These are phyloP conservation scores for Leccinum longicurvipes DNA, from an alignment of 768 basidiomycete genomes.

Conservation along the genomic window DNA sequence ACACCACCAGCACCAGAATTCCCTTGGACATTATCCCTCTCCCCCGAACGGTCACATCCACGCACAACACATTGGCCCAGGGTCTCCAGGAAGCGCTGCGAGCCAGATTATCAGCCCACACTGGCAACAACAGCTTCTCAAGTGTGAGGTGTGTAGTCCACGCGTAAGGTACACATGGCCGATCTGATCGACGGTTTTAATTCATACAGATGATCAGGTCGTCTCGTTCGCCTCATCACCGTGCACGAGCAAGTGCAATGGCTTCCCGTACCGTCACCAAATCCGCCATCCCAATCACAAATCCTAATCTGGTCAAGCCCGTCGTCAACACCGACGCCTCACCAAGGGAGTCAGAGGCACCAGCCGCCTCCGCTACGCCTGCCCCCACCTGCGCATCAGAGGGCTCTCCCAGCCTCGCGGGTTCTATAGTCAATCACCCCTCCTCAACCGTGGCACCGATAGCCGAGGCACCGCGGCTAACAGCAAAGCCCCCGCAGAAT, in stretches of 20 bases:
- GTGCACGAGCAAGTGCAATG: slow-evolving; percentile 93
- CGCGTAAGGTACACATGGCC: slow-evolving; percentile 11
- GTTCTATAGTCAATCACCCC: slow-evolving; percentile 52
- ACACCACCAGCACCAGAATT: slow-evolving; percentile 79
- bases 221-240: slow-evolving; percentile 86
- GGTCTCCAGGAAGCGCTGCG: slow-evolving; percentile 51
- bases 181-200: slow-evolving; percentile 19
- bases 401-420: slow-evolving; percentile 33
- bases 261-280: slow-evolving; percentile 84
- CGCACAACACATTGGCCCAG: slow-evolving; percentile 55
- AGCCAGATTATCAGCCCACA: slow-evolving; percentile 73
- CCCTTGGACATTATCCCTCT: slow-evolving; percentile 72
- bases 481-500: slow-evolving; percentile 65
- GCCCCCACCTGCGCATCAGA: slow-evolving; percentile 32
- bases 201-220: slow-evolving; percentile 70
- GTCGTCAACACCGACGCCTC: slow-evolving; percentile 24
- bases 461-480: slow-evolving; percentile 62
- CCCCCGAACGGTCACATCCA: slow-evolving; percentile 70
- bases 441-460: slow-evolving; percentile 76
- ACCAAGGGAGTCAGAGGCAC: slow-evolving; percentile 30
- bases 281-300: slow-evolving; percentile 86
- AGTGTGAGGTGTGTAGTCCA: slow-evolving; percentile 76
- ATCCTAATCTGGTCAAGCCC: slow-evolving; percentile 73
- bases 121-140: slow-evolving; percentile 92
- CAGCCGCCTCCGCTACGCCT: slow-evolving; percentile 29